A percentile compares a stretch with the other conserved stretches of the same genome.
Conservation (phyloP, 441 rosid species). For the Pelargonium fulgidum region DNA sequence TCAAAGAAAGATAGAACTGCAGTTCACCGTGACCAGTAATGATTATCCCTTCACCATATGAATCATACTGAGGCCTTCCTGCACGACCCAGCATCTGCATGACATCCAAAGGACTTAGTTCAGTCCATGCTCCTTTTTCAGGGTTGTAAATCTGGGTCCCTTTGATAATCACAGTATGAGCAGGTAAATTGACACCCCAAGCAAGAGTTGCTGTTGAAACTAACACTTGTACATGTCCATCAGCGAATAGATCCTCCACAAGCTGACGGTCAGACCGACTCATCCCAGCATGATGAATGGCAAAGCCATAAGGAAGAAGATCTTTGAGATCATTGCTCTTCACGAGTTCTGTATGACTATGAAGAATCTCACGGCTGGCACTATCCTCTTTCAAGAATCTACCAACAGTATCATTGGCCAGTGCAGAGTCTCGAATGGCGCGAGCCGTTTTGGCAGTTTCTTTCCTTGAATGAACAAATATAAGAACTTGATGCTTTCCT, state of each 20-base stretch:
- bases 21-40: slow-evolving; percentile 87
- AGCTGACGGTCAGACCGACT: slow-evolving; percentile 16
- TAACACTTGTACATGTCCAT: slow-evolving; percentile 71
- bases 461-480: slow-evolving; percentile 94
- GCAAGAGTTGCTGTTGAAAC: slow-evolving; percentile 97
- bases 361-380: slow-evolving; percentile 76
- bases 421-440: slow-evolving; percentile 69
- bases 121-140: slow-evolving; percentile 97
- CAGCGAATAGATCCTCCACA: slow-evolving; percentile 74
- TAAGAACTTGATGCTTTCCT: slow-evolving; percentile 89
- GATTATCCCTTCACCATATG: slow-evolving; percentile 81
- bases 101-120: slow-evolving; percentile 83
- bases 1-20: slow-evolving; percentile 81
- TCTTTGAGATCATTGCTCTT: slow-evolving; percentile 75
- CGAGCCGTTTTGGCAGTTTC: slow-evolving; percentile 89
- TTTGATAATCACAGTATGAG: slow-evolving; percentile 87
- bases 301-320: slow-evolving; percentile 86
- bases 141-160: slow-evolving; percentile 93
- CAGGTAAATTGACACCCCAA: slow-evolving; percentile 97
- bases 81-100: slow-evolving; percentile 99
- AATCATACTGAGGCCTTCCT: slow-evolving; percentile 93
- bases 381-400: slow-evolving; percentile 83
- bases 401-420: slow-evolving; percentile 74
- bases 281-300: slow-evolving; percentile 29
- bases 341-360: slow-evolving; percentile 49